Evolutionary conservation across 768 basidiomycete species (phyloP), one percentile per base, ranked within the genome.

Genomic region (Lactarius hatsudake): DNA sequence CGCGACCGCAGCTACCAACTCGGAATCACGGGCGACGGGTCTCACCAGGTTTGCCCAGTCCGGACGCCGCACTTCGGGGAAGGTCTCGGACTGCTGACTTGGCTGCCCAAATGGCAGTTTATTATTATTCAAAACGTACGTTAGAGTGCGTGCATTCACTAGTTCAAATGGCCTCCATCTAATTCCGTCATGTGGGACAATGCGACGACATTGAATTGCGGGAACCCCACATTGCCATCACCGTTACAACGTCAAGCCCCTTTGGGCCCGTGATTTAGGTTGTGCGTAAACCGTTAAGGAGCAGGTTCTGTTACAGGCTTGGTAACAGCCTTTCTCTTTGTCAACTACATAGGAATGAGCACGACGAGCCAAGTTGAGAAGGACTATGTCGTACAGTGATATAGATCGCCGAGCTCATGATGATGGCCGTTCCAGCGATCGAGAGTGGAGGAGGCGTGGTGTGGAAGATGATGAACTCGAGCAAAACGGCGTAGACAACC

Each of bases 391-490:
- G 68, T 75, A 91, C 88, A 10, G 85, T 88, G 40, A 88, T 84
- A 73, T 84, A 91, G 30, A 87, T 69, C 0, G 90, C 90, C 12
- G 85, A 82, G 2, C 78, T 70, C 43, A 91, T 75, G 69, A 93
- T 93, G 65, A 92, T 84, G 5, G 78, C 54, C 1, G 86, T 86
- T 1, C 93, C 93, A 12, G 86, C 70, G 5, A 87, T 72, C 3
- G 87, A 89, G 34, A 89, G 77, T 1, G 79, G 69, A 1, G 88
- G 83, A 0, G 90, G 90, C 6, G 78, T 74, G 0, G 81, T 81
- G 55, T 85, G 79, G 75, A 93, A 91, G 71, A 90, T 82, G 51
- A 88, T 68, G 5, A 84, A 78, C 74, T 94, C 89, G 13, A 92
- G 78, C 18, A 86, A 73, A 2, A 82, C 78, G 0, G 90, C 86